Conservation (phyloP, 345 rosid species). For the Linum usitatissimum region DNA sequence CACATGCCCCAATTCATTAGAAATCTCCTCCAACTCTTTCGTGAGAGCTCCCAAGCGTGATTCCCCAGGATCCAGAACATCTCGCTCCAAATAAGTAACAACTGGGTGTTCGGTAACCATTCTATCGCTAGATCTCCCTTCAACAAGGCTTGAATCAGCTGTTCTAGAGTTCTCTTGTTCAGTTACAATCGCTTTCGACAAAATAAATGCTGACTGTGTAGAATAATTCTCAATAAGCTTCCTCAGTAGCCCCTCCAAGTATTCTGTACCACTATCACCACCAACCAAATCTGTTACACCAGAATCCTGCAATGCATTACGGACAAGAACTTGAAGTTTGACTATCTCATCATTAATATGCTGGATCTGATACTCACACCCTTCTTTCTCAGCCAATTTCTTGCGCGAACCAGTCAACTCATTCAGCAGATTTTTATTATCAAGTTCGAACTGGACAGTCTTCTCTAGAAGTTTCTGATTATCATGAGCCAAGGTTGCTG, state of each 20-base stretch:
- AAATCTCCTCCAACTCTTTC: constrained; percentile 58
- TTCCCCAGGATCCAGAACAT: constrained; percentile 25
- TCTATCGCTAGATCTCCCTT: constrained; percentile 8
- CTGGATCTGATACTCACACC: constrained; percentile 34
- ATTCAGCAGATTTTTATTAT: constrained; percentile 43
- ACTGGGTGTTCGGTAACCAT: constrained; percentile 17
- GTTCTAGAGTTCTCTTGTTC: constrained; percentile 7
- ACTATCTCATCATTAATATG: constrained; percentile 37
- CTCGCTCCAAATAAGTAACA: constrained; percentile 30
- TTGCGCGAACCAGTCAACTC: constrained; percentile 41
- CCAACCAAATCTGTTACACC: constrained; percentile 30
- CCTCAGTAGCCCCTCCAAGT: constrained; percentile 52
- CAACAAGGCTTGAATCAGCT: constrained; percentile 7
- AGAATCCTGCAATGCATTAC: constrained; percentile 49
- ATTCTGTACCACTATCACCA: constrained; percentile 34
- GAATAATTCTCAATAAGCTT: constrained; percentile 55
- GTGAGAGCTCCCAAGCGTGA: constrained; percentile 30
- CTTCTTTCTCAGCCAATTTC: constrained; percentile 40
- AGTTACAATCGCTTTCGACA: constrained; percentile 19
- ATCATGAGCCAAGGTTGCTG: constrained; percentile 36
- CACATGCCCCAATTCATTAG: constrained; percentile 37
- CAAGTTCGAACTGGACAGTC: constrained; percentile 39
- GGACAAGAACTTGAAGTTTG: constrained; percentile 45
- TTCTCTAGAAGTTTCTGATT: constrained; percentile 36
- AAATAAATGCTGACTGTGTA: constrained; percentile 19